Base-by-base conservation (phyloP, 495 filamentous ascomycete genomes). In the Baudoinia panamericana region DNA sequence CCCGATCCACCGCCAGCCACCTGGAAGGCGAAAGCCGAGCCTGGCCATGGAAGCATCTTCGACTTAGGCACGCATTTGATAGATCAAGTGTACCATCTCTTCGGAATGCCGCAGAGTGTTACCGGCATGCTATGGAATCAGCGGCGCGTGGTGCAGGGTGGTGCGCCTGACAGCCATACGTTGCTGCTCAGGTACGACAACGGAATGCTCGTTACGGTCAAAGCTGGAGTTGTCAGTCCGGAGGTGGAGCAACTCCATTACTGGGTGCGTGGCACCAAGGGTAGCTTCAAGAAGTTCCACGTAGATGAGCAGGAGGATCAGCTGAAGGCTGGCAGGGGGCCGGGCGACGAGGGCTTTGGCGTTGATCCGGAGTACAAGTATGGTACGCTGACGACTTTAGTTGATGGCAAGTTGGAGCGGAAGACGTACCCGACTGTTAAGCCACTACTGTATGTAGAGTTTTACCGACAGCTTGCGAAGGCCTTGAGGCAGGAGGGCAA, bases 11-110 rank as follows among this genome's bases (percentile, higher is more conserved):
- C 56, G 21, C 52, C 56, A 23, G 63, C 65, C 6, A 71, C 64
- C 34, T 92, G 84, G 85, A 88, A 87, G 62, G 22, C 16, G 8
- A 16, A 17, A 7, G 56, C 65, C 7, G 68, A 78, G 37, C 68
- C 78, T 20, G 84, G 76, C 22, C 77, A 80, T 9, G 80, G 82
- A 15, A 75, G 72, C 17, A 63, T 92, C 23, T 88, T 81, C 53
- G 87, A 93, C 57, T 67, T 95, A 7, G 87, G 87, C 36, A 73
- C 78, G 4, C 87, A 95, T 56, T 65, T 88, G 24, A 63, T 93
- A 16, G 84, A 92, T 59, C 86, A 93, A 58, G 76, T 71, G 0
- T 77, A 82, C 55, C 65, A 74, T 12, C 60, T 83, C n/a, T 83
- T 93, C 53, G 87, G 86, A 9, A 56, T 78, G 51, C 87, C 87